Evolutionary conservation across 306 rosid species (phyloP), one percentile per base, ranked within the genome.

Genomic region (Mimosa bimucronata): DNA sequence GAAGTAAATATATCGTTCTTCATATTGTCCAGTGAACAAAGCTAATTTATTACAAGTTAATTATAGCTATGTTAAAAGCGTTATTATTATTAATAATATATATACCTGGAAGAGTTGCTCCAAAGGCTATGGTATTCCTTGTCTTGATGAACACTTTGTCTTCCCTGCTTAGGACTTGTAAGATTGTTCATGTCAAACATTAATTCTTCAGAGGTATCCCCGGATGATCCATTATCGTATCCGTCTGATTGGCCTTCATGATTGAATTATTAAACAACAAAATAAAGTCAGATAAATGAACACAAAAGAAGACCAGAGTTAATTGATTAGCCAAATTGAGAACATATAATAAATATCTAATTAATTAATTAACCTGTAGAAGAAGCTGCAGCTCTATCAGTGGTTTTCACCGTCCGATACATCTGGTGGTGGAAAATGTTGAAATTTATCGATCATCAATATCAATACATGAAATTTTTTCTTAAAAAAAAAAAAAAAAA

Each of bases 361-460:
- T 4, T 53, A 53, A 5, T 4, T 53, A 53, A 92, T 53, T 53
- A 55, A 55, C 98, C 98, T 84, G 98, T 91, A 40, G 95, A 82
- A 52, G 97, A 82, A 84, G 95, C 97, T 40, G 97, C 93, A 48
- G 94, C 89, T 85, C 86, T 91, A 78, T 92, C 97, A 13, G 98
- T 95, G 37, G 97, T 95, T 79, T 95, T 95, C 73, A 95, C 98
- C 81, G 98, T 95, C 83, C 98, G 88, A 82, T 92, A 95, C 98
- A 95, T 95, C 98, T 95, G 86, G 38, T 2, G 38, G 38, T 34
- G 38, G 34, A 86, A 42, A 86, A 30, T 15, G n/a, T 80, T 73
- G 6, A 76, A 77, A 80, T 71, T 31, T 64, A 23, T n/a, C 7
- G 42, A 67, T 37, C 46, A 46, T 37, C 38, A 64, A 45, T 46